These are phyloP conservation scores for Kodamaea suecica DNA, from an alignment of 1,139 yeast species.

Conservation along the genomic window DNA sequence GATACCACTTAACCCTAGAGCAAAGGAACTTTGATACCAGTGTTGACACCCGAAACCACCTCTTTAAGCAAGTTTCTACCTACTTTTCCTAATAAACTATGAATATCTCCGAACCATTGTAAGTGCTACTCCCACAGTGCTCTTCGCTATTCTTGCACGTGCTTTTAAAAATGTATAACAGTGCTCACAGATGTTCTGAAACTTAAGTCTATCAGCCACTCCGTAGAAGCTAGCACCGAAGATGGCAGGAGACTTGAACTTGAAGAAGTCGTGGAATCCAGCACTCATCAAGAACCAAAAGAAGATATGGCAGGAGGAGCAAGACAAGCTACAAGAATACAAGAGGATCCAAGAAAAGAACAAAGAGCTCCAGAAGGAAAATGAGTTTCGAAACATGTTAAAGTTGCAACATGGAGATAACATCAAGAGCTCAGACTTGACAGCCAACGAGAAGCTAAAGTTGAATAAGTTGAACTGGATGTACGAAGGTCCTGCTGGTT, in stretches of 20 bases:
- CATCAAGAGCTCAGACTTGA: constrained; percentile 26
- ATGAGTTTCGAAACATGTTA: constrained; percentile 58
- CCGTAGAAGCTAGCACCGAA: constrained; percentile 1
- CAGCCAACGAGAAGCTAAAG: constrained; percentile 40
- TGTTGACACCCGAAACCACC: too few relatives aligned
- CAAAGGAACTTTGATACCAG: too few relatives aligned
- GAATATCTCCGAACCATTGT: too few relatives aligned
- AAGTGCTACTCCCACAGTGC: not conserved
- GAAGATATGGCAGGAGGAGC: constrained; percentile 82
- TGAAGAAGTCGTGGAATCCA: constrained; percentile 96
- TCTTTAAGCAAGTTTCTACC: too few relatives aligned
- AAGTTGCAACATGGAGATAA: constrained; percentile 48
- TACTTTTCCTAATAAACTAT: too few relatives aligned
- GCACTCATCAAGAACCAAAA: constrained; percentile 80
- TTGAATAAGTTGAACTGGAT: constrained; percentile 73
- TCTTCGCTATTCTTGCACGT: not conserved
- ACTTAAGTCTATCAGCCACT: too few relatives aligned
- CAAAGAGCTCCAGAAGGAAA: constrained; percentile 61
- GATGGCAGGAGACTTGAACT: constrained; percentile 78
- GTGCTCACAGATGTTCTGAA: too few relatives aligned
- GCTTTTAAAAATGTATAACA: too few relatives aligned
- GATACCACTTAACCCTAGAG: too few relatives aligned
- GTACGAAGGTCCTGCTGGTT: constrained; percentile 54
- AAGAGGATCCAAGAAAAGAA: constrained; percentile 63
- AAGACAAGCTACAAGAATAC: constrained; percentile 70